Conservation (phyloP, 352 stramenopile genomes). For the Phytophthora lateralis region DNA sequence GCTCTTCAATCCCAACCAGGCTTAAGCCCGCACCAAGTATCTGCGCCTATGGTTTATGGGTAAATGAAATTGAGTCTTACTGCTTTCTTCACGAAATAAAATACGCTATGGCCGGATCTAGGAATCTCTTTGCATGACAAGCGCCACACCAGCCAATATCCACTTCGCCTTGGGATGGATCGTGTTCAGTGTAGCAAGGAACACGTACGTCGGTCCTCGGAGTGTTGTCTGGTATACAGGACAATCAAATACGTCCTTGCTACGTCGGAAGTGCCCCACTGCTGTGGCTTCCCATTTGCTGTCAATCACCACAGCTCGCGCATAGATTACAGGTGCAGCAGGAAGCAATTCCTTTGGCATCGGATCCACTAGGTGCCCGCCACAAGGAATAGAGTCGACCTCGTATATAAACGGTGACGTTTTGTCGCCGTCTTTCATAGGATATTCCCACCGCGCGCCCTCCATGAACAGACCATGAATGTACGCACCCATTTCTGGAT, state of each 20-base stretch:
- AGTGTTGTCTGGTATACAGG: slow-evolving; percentile 97
- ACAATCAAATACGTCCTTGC: slow-evolving; percentile 92
- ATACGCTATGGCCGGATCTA: slow-evolving; percentile 33
- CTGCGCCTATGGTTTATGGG: background rate
- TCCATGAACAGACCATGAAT: slow-evolving; percentile 96
- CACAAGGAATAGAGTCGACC: slow-evolving; percentile 86
- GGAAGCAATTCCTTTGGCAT: slow-evolving; percentile 94
- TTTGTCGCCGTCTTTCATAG: slow-evolving; percentile 77
- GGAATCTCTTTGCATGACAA: slow-evolving; percentile 94
- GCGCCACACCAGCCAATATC: slow-evolving; percentile 91
- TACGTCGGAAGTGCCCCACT: slow-evolving; percentile 93
- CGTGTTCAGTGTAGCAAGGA: slow-evolving; percentile 95
- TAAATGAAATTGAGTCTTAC: slow-evolving; percentile 2
- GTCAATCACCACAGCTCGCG: slow-evolving; percentile 93
- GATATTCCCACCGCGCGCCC: slow-evolving; percentile 90
- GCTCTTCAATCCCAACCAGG: slow-evolving; percentile 71
- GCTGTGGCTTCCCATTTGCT: slow-evolving; percentile 93
- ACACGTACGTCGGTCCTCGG: slow-evolving; percentile 95
- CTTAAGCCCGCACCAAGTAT: slow-evolving; percentile 2
- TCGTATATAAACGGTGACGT: slow-evolving; percentile 83
- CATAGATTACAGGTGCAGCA: slow-evolving; percentile 90
- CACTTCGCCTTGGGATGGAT: slow-evolving; percentile 87
- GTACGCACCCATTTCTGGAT: slow-evolving; percentile 89
- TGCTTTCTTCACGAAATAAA: slow-evolving; percentile 4
- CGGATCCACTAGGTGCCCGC: slow-evolving; percentile 88